Conservation (phyloP, 352 stramenopile species). For the Peronospora tabacina region DNA sequence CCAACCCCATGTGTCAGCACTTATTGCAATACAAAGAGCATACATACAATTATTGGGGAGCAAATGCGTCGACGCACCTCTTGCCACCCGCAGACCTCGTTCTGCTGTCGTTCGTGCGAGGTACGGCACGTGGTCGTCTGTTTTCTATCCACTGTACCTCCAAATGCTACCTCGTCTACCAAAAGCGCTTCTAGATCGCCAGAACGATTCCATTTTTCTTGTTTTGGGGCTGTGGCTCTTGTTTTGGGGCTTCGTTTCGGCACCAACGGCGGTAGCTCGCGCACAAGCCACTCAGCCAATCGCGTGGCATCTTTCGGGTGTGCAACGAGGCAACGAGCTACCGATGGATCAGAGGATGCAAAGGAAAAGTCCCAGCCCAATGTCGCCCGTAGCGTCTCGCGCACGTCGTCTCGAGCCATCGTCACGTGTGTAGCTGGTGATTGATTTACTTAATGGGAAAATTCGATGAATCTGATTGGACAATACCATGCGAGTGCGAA, state of each 20-base stretch:
- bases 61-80: constrained; percentile 9
- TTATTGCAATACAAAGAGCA: constrained; percentile 2
- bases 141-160: neutral
- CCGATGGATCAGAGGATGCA: constrained; percentile 29
- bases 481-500: neutral
- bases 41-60: constrained; percentile 4
- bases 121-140: neutral
- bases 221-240: neutral
- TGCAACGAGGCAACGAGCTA: constrained; percentile 45
- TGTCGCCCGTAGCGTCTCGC: constrained; percentile 24
- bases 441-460: constrained; percentile 4
- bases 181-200: constrained; percentile 36
- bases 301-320: constrained; percentile 22
- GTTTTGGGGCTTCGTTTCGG: constrained; percentile 1
- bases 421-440: constrained; percentile 13
- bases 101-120: constrained; percentile 3
- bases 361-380: constrained; percentile 51
- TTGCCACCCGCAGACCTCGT: constrained; percentile 12
- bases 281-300: constrained; percentile 44
- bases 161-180: constrained; percentile 32
- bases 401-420: constrained; percentile 27
- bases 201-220: neutral
- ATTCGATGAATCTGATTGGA: constrained; percentile 13
- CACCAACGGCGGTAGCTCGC: constrained; percentile 20
- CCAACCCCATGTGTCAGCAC: neutral